phyloP scores from a whole-genome alignment of 139 green algal species.

The Chlamydomonas sp. region DNA sequence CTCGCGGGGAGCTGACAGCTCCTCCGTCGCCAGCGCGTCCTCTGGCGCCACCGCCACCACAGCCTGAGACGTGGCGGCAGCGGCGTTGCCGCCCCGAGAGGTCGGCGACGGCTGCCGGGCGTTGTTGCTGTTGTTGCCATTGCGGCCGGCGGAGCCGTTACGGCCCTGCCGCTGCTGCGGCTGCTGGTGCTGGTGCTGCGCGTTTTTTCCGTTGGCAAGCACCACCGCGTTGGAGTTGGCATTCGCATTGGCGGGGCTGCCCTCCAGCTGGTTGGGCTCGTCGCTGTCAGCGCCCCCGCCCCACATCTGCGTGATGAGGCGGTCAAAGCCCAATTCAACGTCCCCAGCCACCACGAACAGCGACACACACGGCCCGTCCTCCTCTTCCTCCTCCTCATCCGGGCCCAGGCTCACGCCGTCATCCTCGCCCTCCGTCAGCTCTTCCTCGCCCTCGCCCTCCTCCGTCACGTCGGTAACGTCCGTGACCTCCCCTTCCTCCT shows the following conservation, averaged over 20 bases:
- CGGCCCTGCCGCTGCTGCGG: no score
- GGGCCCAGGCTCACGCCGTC: conserved; percentile 15
- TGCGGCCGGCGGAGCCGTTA: not conserved
- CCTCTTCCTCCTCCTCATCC: conserved; percentile 42
- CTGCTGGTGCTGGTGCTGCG: no score
- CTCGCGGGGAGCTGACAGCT: conserved; percentile 10
- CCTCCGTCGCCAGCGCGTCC: not conserved
- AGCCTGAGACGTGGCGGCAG: not conserved
- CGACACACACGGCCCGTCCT: conserved; percentile 41
- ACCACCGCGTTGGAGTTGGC: not conserved
- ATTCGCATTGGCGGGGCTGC: not conserved
- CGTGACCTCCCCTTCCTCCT: conserved; percentile 5
- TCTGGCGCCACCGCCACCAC: not conserved
- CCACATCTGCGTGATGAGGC: conserved; percentile 38
- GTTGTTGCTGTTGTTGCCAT: not conserved
- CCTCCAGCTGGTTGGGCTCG: conserved; percentile 21
- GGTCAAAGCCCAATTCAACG: conserved; percentile 45
- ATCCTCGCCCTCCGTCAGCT: conserved; percentile 7
- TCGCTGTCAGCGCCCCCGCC: conserved; percentile 27
- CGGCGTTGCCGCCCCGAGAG: not conserved
- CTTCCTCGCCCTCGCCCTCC: conserved; percentile 2
- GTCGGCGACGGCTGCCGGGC: conserved; percentile 12
- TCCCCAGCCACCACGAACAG: conserved; percentile 33
- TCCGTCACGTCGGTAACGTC: not conserved
- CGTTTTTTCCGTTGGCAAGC: no score